phyloP scores from a whole-genome alignment of 2,329 filamentous ascomycete genomes.

The Cladosporium sp. region DNA sequence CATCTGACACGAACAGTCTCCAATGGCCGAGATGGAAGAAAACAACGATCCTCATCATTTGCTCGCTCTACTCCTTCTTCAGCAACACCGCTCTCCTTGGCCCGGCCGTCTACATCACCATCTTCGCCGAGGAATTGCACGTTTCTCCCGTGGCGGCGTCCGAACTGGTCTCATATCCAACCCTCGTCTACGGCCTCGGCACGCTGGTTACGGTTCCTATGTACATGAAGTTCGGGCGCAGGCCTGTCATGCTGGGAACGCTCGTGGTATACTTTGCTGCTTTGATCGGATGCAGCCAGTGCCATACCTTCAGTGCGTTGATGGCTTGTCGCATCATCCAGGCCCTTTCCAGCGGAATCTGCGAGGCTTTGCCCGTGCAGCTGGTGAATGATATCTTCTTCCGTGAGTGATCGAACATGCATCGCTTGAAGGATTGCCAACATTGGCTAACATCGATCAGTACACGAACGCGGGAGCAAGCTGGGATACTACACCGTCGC shows the following conservation, averaged over 20 bases:
- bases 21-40: constrained; percentile 56
- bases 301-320: constrained; percentile 37
- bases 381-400: constrained; percentile 48
- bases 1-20: constrained; percentile 2
- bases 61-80: constrained; percentile 55
- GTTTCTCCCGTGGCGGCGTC: constrained; percentile 51
- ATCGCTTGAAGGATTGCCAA: no score
- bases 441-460: not conserved
- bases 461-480: constrained; percentile 44
- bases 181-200: constrained; percentile 57
- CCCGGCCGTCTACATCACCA: constrained; percentile 55
- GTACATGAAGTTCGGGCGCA: constrained; percentile 33
- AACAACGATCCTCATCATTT: constrained; percentile 51
- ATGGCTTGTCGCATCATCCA: constrained; percentile 43
- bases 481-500: constrained; percentile 59
- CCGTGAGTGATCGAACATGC: constrained; percentile 12
- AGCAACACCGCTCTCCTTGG: constrained; percentile 55
- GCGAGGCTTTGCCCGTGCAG: constrained; percentile 45
- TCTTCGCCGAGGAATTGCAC: constrained; percentile 50
- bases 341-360: constrained; percentile 42
- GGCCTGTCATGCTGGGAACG: constrained; percentile 41
- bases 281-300: constrained; percentile 40
- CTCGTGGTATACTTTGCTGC: constrained; percentile 40
- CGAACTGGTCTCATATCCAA: constrained; percentile 56
- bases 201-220: constrained; percentile 52